Percentiles rank a stretch among this genome's conserved stretches.
Conservation (phyloP, 495 filamentous ascomycete species). For the Neurospora sp. region DNA sequence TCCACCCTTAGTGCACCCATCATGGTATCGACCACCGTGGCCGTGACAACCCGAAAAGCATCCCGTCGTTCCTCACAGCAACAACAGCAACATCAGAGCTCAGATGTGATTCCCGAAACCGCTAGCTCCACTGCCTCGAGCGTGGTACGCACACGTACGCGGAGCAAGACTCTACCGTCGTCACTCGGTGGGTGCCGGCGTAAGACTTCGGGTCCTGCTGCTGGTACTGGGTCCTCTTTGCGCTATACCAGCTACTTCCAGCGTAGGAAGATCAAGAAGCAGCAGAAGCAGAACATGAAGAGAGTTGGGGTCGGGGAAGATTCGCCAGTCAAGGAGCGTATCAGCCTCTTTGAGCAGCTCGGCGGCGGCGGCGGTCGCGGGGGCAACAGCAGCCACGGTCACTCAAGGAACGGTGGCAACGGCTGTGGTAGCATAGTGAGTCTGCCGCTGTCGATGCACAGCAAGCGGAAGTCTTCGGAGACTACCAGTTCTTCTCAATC, state of each 20-base stretch:
- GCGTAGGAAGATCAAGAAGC: background rate
- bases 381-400: background rate
- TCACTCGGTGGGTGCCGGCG: background rate
- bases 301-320: conserved; percentile 1
- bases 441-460: background rate
- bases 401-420: background rate
- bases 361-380: background rate
- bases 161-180: background rate
- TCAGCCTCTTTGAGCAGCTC: conserved; percentile 24
- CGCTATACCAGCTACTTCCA: background rate
- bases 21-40: conserved; percentile 10
- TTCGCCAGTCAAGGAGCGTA: conserved; percentile 25
- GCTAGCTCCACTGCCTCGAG: background rate
- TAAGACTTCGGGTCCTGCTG: background rate
- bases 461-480: background rate
- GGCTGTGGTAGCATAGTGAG: background rate
- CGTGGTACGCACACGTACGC: background rate
- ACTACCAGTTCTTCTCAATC: background rate
- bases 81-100: background rate
- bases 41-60: conserved; percentile 4
- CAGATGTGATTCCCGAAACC: background rate
- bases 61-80: background rate
- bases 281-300: conserved; percentile 6
- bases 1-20: conserved; percentile 11
- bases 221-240: background rate